Percentiles rank a stretch among this genome's conserved stretches.
Conservation (phyloP, 2,329 filamentous ascomycete genomes). For the Colletotrichum spaethianum region DNA sequence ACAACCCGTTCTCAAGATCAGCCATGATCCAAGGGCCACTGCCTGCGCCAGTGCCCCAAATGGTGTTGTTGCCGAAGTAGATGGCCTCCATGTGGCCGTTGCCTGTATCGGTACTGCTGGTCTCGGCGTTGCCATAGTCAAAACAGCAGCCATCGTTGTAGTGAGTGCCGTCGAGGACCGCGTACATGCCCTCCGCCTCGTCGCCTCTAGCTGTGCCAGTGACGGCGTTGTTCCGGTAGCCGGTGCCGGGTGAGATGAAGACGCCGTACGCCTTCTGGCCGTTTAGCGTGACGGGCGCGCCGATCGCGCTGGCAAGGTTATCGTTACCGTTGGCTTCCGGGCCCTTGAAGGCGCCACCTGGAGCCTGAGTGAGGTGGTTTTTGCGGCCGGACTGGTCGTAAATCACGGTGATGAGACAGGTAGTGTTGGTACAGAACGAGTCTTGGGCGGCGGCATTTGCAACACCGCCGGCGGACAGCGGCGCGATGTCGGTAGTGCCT, state of each 20-base stretch:
- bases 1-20: conserved; percentile 77
- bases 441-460: conserved; percentile 74
- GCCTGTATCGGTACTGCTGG: conserved; percentile 66
- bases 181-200: conserved; percentile 71
- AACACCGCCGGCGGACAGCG: conserved; percentile 71
- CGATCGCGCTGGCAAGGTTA: conserved; percentile 70
- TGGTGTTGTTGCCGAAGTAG: conserved; percentile 70
- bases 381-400: conserved; percentile 75
- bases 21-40: conserved; percentile 78
- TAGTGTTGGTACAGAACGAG: conserved; percentile 71
- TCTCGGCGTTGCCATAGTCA: conserved; percentile 72
- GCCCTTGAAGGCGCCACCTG: conserved; percentile 69
- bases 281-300: conserved; percentile 72
- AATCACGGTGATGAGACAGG: conserved; percentile 74
- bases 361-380: conserved; percentile 75
- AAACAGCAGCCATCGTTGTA: conserved; percentile 71
- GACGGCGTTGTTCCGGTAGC: conserved; percentile 72
- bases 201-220: conserved; percentile 69
- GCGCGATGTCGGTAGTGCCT: conserved; percentile 62
- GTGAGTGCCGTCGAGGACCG: conserved; percentile 71
- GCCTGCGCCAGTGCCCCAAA: conserved; percentile 71
- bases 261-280: conserved; percentile 76
- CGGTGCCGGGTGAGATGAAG: conserved; percentile 72
- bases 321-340: conserved; percentile 71
- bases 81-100: conserved; percentile 79